These are phyloP conservation scores for Pyrenochaeta sp. DNA, from an alignment of 2,329 filamentous ascomycete genomes.

Conservation along the genomic window DNA sequence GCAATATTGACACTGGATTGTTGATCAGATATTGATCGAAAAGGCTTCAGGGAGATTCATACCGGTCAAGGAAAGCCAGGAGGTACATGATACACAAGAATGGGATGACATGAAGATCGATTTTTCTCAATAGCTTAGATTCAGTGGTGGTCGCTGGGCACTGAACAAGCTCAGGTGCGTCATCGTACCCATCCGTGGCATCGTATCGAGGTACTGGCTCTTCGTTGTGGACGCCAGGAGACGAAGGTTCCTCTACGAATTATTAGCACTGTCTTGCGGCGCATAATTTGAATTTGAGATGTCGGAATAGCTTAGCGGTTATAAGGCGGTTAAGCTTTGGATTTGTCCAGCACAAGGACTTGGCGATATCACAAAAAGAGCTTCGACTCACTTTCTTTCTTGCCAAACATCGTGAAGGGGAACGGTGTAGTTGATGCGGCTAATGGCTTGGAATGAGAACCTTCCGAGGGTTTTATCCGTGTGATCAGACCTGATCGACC, in stretches of 20 bases:
- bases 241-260: constrained; percentile 23
- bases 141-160: constrained; percentile 61
- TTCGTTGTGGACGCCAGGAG: constrained; percentile 22
- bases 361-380: constrained; percentile 10
- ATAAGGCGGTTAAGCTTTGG: constrained; percentile 4
- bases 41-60: constrained; percentile 2
- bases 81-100: constrained; percentile 60
- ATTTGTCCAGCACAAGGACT: constrained; percentile 7
- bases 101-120: constrained; percentile 59
- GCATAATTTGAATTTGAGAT: no score
- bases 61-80: constrained; percentile 57
- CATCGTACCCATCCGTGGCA: constrained; percentile 47
- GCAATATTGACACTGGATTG: constrained; percentile 58
- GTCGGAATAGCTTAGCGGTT: no score
- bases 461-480: constrained; percentile 5
- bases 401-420: constrained; percentile 36
- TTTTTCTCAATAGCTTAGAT: constrained; percentile 52
- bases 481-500: constrained; percentile 8
- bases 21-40: not conserved
- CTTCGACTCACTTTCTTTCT: constrained; percentile 40
- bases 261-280: constrained; percentile 17
- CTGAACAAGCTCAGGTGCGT: constrained; percentile 45
- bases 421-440: constrained; percentile 13
- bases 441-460: constrained; percentile 1
- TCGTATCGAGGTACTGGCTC: constrained; percentile 30